phyloP scores from a whole-genome alignment of 2,329 filamentous ascomycete species.

The Neoascochyta sp. region DNA sequence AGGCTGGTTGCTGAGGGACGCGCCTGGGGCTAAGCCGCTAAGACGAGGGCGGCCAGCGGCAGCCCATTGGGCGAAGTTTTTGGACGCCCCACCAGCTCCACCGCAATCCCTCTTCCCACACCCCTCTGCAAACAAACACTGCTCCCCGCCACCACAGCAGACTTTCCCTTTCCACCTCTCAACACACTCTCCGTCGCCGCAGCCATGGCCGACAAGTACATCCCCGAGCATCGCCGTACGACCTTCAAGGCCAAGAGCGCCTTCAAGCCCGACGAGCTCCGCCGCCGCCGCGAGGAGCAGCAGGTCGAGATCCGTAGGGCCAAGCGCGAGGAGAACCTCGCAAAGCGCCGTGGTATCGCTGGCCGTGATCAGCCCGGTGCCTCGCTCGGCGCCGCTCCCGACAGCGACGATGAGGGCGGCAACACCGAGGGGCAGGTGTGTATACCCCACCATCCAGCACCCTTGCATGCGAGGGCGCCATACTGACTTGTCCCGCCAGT shows the following conservation, averaged over 20 bases:
- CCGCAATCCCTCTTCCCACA: too few relatives aligned
- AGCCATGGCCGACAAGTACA: conserved; percentile 97
- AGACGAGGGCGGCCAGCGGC: too few relatives aligned
- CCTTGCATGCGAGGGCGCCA: conserved; percentile 3
- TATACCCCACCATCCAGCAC: conserved; percentile 17
- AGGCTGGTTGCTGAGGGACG: too few relatives aligned
- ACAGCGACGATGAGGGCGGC: conserved; percentile 95
- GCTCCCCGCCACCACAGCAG: conserved; percentile 11
- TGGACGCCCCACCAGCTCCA: too few relatives aligned
- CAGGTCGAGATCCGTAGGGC: conserved; percentile 99
- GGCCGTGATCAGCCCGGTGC: conserved; percentile 71
- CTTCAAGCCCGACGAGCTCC: conserved; percentile 98
- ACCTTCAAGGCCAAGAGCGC: conserved; percentile 99
- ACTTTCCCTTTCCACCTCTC: conserved; percentile 12
- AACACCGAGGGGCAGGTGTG: conserved; percentile 95
- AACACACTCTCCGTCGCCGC: conserved; percentile 22
- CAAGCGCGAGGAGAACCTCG: conserved; percentile 97
- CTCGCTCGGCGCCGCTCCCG: conserved; percentile 79
- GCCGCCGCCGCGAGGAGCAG: conserved; percentile 96
- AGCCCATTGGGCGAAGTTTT: too few relatives aligned
- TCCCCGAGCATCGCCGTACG: conserved; percentile 97
- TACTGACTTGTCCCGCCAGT: conserved; percentile 50
- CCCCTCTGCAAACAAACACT: conserved; percentile 34
- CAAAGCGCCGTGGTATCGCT: conserved; percentile 93
- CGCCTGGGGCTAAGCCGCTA: too few relatives aligned